Evolutionary conservation across 192 early-diverging fungal species (phyloP), one percentile per base, ranked within the genome.

Genomic region (Rhizophagus prolifer): DNA sequence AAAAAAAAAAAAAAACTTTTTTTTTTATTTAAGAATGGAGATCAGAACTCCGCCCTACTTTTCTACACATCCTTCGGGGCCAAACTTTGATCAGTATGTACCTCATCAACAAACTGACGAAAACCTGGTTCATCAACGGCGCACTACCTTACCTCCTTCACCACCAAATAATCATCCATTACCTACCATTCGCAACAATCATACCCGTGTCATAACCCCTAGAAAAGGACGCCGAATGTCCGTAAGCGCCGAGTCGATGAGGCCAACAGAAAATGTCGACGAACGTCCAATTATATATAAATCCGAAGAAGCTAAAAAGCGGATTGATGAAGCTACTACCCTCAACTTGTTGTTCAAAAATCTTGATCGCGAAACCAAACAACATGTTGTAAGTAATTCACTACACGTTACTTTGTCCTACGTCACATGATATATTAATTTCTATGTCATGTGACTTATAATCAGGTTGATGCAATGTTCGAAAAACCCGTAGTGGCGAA

Each of bases 231-330:
- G 84, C 44, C 84, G 84, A 36, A 69, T 34, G 16, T 85, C 84
- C 50, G 84, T 85, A 5, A 82, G 80, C 50, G 84, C 80, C 3
- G 84, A 85, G 69, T 85, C 84, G 16, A 81, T 85, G 26, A 44
- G 7, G 25, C 84, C 84, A 9, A n/a, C 64, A 14, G 46, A 75
- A 12, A 14, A 41, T 38, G 1, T 30, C 61, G 4, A 77, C 25
- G 10, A 65, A 60, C 16, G 61, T 41, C 1, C 23, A 54, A 50
- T 84, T 36, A 78, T 81, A 61, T 73, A 73, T 44, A 85, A 85
- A 64, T 67, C 81, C 25, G 70, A 60, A 0, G 16, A 64, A 38
- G 50, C 70, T 62, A 69, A 47, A 50, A 65, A 70, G 6, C 71
- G 67, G 25, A 85, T 85, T 26, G 38, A 75, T 36, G 62, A 62